These are phyloP conservation scores for Cronartium quercuum DNA, from an alignment of 1,284 basidiomycete species.

Conservation along the genomic window DNA sequence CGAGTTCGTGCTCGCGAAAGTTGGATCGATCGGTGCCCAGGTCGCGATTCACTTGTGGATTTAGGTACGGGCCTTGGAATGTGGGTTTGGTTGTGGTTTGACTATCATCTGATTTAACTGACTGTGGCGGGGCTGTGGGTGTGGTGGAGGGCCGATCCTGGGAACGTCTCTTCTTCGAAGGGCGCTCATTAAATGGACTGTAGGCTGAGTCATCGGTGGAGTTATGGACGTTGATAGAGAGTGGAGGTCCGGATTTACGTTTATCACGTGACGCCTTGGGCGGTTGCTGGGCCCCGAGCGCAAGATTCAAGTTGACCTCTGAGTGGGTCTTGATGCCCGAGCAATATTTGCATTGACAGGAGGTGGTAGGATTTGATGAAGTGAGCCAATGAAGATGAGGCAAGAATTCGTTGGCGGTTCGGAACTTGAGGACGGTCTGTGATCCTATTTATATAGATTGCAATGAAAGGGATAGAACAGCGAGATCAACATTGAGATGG, in stretches of 20 bases:
- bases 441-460: slow-evolving; percentile 1
- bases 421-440: slow-evolving; percentile 2
- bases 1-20: slow-evolving; percentile 24
- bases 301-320: slow-evolving; percentile 61
- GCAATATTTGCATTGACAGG: slow-evolving; percentile 73
- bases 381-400: slow-evolving; percentile 24
- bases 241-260: not conserved
- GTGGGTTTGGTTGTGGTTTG: not conserved
- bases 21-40: slow-evolving; percentile 15
- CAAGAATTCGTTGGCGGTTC: slow-evolving; percentile 27
- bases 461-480: not conserved
- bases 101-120: not conserved
- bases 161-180: not conserved
- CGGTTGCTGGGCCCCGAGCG: slow-evolving; percentile 46
- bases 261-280: not conserved
- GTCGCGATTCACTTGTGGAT: slow-evolving; percentile 12
- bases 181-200: not conserved
- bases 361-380: slow-evolving; percentile 43
- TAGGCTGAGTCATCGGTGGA: not conserved
- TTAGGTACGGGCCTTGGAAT: slow-evolving; percentile 24
- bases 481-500: not conserved
- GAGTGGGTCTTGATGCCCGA: slow-evolving; percentile 59
- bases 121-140: not conserved
- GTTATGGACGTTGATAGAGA: not conserved
- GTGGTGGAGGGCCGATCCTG: not conserved